These are phyloP conservation scores for Thelephora aurantiotincta DNA, from an alignment of 768 basidiomycete species.

Conservation along the genomic window DNA sequence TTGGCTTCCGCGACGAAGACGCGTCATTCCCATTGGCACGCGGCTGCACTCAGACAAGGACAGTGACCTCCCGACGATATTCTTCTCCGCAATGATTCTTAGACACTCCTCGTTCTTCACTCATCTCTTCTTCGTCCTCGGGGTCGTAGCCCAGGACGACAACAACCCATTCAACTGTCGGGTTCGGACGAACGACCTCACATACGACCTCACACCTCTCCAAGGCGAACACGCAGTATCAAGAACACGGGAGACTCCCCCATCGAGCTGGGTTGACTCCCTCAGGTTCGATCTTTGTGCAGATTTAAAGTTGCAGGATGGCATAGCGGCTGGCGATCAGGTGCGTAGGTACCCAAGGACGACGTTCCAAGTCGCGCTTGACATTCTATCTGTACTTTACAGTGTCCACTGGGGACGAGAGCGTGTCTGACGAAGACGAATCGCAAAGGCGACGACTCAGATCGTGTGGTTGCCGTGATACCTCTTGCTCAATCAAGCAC, in stretches of 20 bases:
- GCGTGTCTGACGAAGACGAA: constrained; percentile 66
- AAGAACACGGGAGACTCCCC: constrained; percentile 44
- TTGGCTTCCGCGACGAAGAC: constrained; percentile 1
- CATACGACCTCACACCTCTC: constrained; percentile 49
- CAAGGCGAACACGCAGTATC: constrained; percentile 34
- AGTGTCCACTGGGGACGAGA: constrained; percentile 60
- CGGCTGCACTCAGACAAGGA: too few species aligned
- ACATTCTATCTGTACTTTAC: background rate
- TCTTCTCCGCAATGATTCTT: too few species aligned
- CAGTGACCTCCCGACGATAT: too few species aligned
- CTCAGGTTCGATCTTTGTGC: constrained; percentile 57
- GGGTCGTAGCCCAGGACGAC: constrained; percentile 18
- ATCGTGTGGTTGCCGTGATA: constrained; percentile 61
- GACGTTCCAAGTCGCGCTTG: background rate
- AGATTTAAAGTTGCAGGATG: constrained; percentile 34
- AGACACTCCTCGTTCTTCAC: too few species aligned
- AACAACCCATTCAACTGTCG: constrained; percentile 39
- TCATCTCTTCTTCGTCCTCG: constrained; percentile 13
- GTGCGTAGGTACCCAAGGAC: constrained; percentile 24
- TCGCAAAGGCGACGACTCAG: constrained; percentile 33
- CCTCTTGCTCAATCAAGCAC: constrained; percentile 39
- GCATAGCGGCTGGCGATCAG: constrained; percentile 46
- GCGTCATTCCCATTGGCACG: background rate
- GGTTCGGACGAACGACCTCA: constrained; percentile 23
- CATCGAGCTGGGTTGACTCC: constrained; percentile 43